Base-by-base conservation (phyloP, 1,284 basidiomycete genomes). In the Pseudozyma tsukubaensis region DNA sequence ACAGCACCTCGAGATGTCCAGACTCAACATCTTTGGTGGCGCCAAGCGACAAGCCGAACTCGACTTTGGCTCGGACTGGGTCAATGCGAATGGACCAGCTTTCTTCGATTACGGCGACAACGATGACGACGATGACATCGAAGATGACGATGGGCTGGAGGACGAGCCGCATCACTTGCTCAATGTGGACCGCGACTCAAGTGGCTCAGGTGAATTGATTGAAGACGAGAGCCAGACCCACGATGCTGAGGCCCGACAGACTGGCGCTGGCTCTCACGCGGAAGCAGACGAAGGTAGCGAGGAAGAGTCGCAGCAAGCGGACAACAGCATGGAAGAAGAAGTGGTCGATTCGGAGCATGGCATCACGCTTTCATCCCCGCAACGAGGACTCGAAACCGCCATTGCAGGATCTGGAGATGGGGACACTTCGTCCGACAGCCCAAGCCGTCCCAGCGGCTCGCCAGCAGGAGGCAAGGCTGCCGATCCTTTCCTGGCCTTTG, bases 401-500 rank as follows among this genome's bases (percentile, higher is more conserved):
- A 32, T 34, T 10, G 37, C 37, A 4, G 24, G 11, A 5, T 47
- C 29, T 16, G 53, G 60, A 2, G 57, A 53, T 8, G 52, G 36
- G 1, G 55, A 57, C 24, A 55, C 32, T 18, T 54, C 48, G 14
- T 35, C 32, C 4, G 66, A 64, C 14, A 71, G 68, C 21, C 65
- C 65, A 16, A 68, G 65, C 36, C 65, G 65, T 24, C 9, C 48
- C 0, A 34, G 58, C 2, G 35, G 43, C 13, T 14, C 59, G 7
- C 54, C 8, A 37, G 21, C 9, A 43, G 47, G 24, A 16, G 21
- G 37, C 40, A 74, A 66, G 45, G 42, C 54, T 1, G 49, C 64
- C 0, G 77, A 79, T 63, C 77, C 77, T 1, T 79, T 79, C 59
- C 57, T 79, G 14, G 75, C 75, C 1, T 79, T 78, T 51, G 77